Evolutionary conservation across 148 eudicot genomes (phyloP), one percentile per base, ranked within the genome.

Genomic region (Chenopodium quinoa): DNA sequence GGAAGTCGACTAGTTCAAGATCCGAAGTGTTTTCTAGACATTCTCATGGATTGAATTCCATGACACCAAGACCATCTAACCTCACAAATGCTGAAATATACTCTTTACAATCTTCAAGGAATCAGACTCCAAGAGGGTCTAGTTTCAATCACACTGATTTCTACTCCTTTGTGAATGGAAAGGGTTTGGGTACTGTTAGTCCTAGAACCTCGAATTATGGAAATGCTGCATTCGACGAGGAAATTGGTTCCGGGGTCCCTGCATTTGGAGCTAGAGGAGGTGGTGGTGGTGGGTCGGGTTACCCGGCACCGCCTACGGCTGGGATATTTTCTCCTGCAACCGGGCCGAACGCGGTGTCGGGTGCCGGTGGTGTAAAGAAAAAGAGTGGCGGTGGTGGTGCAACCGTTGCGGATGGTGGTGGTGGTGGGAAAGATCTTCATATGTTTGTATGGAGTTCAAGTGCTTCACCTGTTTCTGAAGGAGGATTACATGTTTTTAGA

Each of bases 1-100:
- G 98, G 70, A 93, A 92, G 70, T 92, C 96, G 0, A 83, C 94
- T 0, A 91, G 94, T 56, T 93, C 98, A 0, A 82, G 90, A 44
- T 93, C 98, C 0, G 98, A 93, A 9, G 87, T 93, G 1, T 92
- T 89, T 67, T 90, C 93, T 0, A 81, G 97, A 4, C 71, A 87
- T 67, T 93, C 94, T 22, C 89, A 92, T 32, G 92, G 91, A 0
- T 37, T 86, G 0, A 40, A 40, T 40, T 79, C 84, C 20, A 40
- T 87, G 69, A 91, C 96, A 0, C 96, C 98, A 0, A 80, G 98
- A n/a, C 91, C 96, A 0, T 92, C 96, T 0, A 93, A 93, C 40
- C 77, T 93, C 46, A 92, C 96, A 0, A 93, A 93, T 86, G 96
- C 94, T 0, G 98, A 93, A 91, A 93, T 93, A 75, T 93, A 93